These are phyloP conservation scores for Cercospora janseana DNA, from an alignment of 2,329 filamentous ascomycete genomes.

Conservation along the genomic window DNA sequence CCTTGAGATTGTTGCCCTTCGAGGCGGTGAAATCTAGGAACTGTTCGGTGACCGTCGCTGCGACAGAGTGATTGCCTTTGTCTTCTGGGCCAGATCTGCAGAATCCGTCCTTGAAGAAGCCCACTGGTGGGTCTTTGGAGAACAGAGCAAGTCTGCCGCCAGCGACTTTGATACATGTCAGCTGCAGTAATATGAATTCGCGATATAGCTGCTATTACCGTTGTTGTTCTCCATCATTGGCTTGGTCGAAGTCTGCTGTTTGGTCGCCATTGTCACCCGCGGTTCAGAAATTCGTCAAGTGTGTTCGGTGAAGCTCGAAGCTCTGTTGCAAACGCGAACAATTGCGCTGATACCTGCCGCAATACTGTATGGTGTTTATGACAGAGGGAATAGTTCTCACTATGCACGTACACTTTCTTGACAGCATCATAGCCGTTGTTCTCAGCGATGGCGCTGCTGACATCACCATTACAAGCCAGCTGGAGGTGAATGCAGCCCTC, in stretches of 20 bases:
- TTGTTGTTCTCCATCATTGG: slow-evolving; percentile 29
- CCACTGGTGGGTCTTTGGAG: slow-evolving; percentile 20
- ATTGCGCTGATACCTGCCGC: too few species aligned
- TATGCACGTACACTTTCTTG: slow-evolving; percentile 2
- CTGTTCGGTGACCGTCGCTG: slow-evolving; percentile 20
- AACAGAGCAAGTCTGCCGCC: slow-evolving; percentile 22
- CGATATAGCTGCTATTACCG: slow-evolving; percentile 12
- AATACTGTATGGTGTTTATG: too few species aligned
- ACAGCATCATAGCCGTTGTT: slow-evolving; percentile 12
- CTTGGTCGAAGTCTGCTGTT: slow-evolving; percentile 27
- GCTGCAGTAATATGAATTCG: not conserved
- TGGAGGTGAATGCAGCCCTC: not conserved
- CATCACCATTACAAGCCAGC: slow-evolving; percentile 20
- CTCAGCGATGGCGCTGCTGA: slow-evolving; percentile 6
- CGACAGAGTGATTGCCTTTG: slow-evolving; percentile 21
- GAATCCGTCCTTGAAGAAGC: slow-evolving; percentile 25
- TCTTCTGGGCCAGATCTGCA: slow-evolving; percentile 21
- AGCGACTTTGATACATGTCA: slow-evolving; percentile 13
- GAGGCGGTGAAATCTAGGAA: slow-evolving; percentile 21
- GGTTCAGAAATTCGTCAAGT: not conserved
- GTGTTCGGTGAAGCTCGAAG: not conserved
- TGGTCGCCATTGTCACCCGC: slow-evolving; percentile 16
- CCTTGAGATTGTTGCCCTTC: slow-evolving; percentile 14
- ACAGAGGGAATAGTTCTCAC: not conserved
- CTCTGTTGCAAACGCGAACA: not conserved